Conservation (phyloP, 1,139 yeast genomes). For the Kodamaea sp. region DNA sequence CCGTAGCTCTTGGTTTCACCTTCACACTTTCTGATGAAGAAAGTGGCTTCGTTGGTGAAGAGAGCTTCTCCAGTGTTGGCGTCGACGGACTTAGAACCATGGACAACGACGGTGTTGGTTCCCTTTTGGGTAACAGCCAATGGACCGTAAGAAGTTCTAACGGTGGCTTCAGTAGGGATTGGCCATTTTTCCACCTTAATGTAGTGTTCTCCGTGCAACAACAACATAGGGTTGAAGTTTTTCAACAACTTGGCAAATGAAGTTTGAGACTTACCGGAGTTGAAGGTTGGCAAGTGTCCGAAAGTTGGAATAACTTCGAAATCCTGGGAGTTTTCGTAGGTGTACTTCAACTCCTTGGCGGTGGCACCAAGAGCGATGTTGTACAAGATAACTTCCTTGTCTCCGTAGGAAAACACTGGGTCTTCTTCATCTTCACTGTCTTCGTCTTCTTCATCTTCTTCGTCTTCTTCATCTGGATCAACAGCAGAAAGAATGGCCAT, state of each 20-base stretch:
- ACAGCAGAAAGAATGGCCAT: conserved; percentile 75
- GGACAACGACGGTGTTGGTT: conserved; percentile 79
- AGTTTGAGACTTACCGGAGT: conserved; percentile 51
- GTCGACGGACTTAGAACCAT: conserved; percentile 74
- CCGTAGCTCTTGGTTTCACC: conserved; percentile 57
- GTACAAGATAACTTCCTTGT: conserved; percentile 78
- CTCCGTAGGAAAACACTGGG: conserved; percentile 51
- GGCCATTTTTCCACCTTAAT: conserved; percentile 78
- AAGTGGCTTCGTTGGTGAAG: conserved; percentile 82
- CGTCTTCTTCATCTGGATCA: conserved; percentile 52
- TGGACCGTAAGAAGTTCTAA: conserved; percentile 65
- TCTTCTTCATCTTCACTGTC: conserved; percentile 56
- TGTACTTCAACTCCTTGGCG: conserved; percentile 73
- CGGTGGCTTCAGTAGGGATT: conserved; percentile 68
- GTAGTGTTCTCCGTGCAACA: conserved; percentile 95
- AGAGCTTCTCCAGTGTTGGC: conserved; percentile 66
- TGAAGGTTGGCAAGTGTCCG: conserved; percentile 78
- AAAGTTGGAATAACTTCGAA: conserved; percentile 92
- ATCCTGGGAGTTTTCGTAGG: conserved; percentile 73
- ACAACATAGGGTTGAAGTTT: conserved; percentile 84
- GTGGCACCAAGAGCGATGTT: conserved; percentile 89
- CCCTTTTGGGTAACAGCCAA: conserved; percentile 84
- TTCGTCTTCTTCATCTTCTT: conserved; percentile 49
- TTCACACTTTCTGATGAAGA: conserved; percentile 81
- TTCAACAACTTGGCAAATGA: conserved; percentile 62